These are phyloP conservation scores for Euphorbia schlechtendalii DNA, from an alignment of 441 rosid genomes.

Conservation along the genomic window DNA sequence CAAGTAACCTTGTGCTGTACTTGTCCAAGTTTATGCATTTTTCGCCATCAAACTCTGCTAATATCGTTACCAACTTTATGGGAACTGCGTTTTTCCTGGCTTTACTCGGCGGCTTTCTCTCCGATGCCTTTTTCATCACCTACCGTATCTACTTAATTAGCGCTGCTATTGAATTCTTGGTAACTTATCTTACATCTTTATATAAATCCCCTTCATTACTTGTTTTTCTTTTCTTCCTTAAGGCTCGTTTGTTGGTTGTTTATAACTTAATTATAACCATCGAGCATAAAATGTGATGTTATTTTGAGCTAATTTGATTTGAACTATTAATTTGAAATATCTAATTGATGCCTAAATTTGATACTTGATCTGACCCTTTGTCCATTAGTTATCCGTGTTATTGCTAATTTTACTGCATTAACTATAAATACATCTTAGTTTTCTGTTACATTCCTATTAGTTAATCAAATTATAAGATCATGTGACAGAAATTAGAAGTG, in stretches of 20 bases:
- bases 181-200: conserved; percentile 38
- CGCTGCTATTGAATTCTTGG: conserved; percentile 58
- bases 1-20: conserved; percentile 84
- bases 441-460: conserved; percentile 6
- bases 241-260: no score
- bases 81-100: conserved; percentile 83
- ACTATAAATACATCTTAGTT: not conserved
- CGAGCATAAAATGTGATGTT: no score
- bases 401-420: not conserved
- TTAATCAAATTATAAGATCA: not conserved
- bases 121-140: conserved; percentile 66
- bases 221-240: not conserved
- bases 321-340: no score
- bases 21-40: conserved; percentile 60
- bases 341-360: no score
- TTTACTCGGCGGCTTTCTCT: conserved; percentile 73
- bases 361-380: no score
- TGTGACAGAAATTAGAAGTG: conserved; percentile 1
- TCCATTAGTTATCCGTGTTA: not conserved
- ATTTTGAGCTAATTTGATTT: no score
- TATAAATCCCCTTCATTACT: not conserved
- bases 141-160: conserved; percentile 58
- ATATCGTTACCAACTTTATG: conserved; percentile 75
- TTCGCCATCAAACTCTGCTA: conserved; percentile 70
- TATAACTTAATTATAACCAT: no score